Base-by-base conservation (phyloP, 805 yeast species). In the Pichia thaimueangensis region DNA sequence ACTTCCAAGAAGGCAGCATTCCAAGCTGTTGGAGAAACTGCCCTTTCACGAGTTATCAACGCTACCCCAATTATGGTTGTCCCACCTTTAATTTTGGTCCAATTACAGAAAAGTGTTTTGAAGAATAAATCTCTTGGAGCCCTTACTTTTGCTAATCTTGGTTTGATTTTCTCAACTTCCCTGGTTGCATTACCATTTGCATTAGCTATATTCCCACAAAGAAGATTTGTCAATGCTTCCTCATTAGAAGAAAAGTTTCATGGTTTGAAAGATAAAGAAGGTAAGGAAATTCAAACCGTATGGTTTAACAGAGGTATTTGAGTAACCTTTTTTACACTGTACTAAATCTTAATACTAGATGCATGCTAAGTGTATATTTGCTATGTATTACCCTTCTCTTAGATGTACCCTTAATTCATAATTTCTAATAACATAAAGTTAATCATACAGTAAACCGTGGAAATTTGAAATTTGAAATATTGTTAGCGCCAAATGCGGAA, bases 1-100 rank as follows among this genome's bases (percentile, higher is more conserved):
- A 69, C 68, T 23, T 88, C 97, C 6, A 80, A 84, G 60, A 76
- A 70, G 27, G 98, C 98, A 15, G 99, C 99, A 1, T 58, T 77
- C 37, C 73, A 80, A 47, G 99, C 99, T 0, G 98, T 93, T 35
- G 96, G 95, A 20, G 97, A 93, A 64, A 93, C 99, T 10, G 97
- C 97, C 3, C 79, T 89, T 25, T 85, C 95, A 34, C 72, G 99
- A 59, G 96, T 93, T 35, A 84, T 91, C 53, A 93, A 88, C 56
- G 97, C 97, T 15, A 85, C 98, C 0, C 99, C 99, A 16, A 76
- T 93, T 54, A 93, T 93, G 99, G 98, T 86, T 17, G 62, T 93
- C 6, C 98, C 99, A 1, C 97, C 99, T 3, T 71, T 93, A 54
- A 57, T 86, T 22, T 71, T 93, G 33, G 87, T 88, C 35, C 76